Conservation (phyloP, 202 grass and related monocot species). For the Cymbopogon flexuosus region DNA sequence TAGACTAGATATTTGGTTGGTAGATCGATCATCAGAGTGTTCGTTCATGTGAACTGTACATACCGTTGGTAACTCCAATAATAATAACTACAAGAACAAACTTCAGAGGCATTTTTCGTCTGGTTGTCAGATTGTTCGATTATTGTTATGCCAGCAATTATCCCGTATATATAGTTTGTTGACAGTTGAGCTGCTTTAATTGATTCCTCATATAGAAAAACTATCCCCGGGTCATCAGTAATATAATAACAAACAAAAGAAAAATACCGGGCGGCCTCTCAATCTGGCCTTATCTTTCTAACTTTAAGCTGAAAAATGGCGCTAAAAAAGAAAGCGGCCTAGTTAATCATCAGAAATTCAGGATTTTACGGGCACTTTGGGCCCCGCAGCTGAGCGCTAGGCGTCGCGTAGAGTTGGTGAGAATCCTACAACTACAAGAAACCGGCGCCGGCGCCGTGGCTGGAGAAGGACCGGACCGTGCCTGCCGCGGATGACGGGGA, state of each 20-base stretch:
- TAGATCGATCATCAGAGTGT: not conserved
- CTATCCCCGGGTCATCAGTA: not conserved
- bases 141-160: no score
- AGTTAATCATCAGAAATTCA: not conserved
- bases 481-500: conserved; percentile 2
- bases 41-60: not conserved
- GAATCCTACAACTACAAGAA: conserved; percentile 26
- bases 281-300: not conserved
- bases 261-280: not conserved
- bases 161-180: no score
- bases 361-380: not conserved
- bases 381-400: not conserved
- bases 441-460: not conserved
- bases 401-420: conserved; percentile 21
- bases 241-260: not conserved
- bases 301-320: not conserved
- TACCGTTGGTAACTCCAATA: no score
- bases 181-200: not conserved
- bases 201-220: not conserved
- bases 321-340: not conserved
- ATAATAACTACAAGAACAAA: no score
- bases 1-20: not conserved
- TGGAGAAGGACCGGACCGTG: not conserved
- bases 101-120: no score
- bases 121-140: no score